Base-by-base conservation (phyloP, 2,329 filamentous ascomycete genomes). In the Samsoniella hepiali region DNA sequence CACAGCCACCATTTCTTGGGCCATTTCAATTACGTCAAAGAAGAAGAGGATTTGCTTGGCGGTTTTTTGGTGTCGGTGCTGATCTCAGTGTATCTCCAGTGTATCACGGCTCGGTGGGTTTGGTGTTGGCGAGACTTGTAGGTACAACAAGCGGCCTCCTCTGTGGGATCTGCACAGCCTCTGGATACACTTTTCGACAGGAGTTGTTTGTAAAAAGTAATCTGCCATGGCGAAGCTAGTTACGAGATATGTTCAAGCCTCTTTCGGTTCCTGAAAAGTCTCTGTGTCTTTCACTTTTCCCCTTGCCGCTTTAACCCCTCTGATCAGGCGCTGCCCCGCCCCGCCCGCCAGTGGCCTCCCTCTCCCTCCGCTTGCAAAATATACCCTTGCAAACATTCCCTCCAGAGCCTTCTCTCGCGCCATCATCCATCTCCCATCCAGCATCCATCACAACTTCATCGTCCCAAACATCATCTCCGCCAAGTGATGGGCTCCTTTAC, bases 1-100 rank as follows among this genome's bases (percentile, higher is more conserved):
- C 59, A 62, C 56, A 62, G 59, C 59, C 59, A 62, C 59, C 22
- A 62, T 62, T n/a, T 31, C 15, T 38, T 32, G 3, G 15, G 17
- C 22, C 17, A 56, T 54, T 55, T 31, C 3, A 4, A 62, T 49
- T 56, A 62, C 59, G 59, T 56, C 51, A 55, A 56, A 40, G 5
- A 5, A 29, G 17, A 40, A 22, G 40, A 45, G n/a, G 32, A 8
- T 17, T 22, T 59, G 3, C 59, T 62, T 56, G 50, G 50, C 50
- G 15, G 22, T 5, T 22, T 22, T 22, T 22, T 22, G 40, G 3
- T 36, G 31, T 32, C 9, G 17, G 47, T 32, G 50, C 27, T 32
- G 42, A 55, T 55, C 58, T n/a, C 4, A n/a, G 31, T 42, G 58
- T 62, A 42, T 36, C 17, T 44, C 1, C 9, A 4, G 10, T 36